Evolutionary conservation across 2,329 filamentous ascomycete species (phyloP), one percentile per base, ranked within the genome.

Genomic region (Stagonosporopsis tanaceti): DNA sequence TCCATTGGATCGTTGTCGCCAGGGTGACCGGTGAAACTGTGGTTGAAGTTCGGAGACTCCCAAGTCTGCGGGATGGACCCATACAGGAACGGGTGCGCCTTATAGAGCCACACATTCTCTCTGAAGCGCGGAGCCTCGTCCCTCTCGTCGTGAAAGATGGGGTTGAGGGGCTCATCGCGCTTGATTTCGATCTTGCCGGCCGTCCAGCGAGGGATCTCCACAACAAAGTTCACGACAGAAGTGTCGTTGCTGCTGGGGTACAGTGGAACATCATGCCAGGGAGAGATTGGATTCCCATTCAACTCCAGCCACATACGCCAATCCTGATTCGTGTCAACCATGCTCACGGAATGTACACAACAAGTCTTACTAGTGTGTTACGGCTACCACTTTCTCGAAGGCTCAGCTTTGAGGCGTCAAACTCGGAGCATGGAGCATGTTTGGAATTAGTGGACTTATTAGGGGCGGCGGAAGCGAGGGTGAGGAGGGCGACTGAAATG

Each of bases 51-150:
- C 17, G 40, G 40, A 25, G 40, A 95, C 20, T 97, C 93, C 93
- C 93, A 97, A 73, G 93, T 97, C 92, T 96, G 73, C 15, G 93
- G 93, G 87, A 97, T 97, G 79, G 92, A 92, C 82, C 93, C 93
- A 82, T 97, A 97, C 87, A 97, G 97, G 93, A 93, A 97, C 73
- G 97, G 91, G 81, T 97, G 97, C 66, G 93, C 93, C 87, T 97
- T 97, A 89, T 97, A 93, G 72, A 93, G 93, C 87, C 97, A 97
- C 87, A 93, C 97, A 89, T 97, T 97, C 83, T 93, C 93, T 78
- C 97, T 93, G 79, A 89, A 97, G 74, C 93, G 91, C 72, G 97
- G 92, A 87, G 96, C 97, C 86, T 93, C 93, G 86, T 97, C 97
- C 89, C 97, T 97, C 79, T 88, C 86, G 79, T 97, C 93, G 84